These are phyloP conservation scores for Caryopteris hybrid DNA, from an alignment of 305 asterid species.

Conservation along the genomic window DNA sequence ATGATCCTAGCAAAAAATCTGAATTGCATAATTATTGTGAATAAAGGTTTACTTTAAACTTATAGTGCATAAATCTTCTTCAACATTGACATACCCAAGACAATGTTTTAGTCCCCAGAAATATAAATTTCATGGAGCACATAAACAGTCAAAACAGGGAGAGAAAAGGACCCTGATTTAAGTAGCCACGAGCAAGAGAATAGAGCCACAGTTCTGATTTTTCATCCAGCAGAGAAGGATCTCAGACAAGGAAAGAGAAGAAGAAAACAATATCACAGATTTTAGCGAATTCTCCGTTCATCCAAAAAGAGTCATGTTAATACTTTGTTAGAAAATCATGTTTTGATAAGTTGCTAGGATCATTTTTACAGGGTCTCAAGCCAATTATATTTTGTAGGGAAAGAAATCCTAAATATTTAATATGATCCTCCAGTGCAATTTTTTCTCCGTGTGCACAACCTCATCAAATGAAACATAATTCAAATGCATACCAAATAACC, in stretches of 20 bases:
- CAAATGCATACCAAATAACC: background rate
- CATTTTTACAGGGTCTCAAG: background rate
- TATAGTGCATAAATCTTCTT: background rate
- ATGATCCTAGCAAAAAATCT: background rate
- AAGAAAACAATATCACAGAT: too few relatives aligned
- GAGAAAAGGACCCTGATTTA: too few relatives aligned
- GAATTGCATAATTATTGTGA: background rate
- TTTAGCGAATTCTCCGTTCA: too few relatives aligned
- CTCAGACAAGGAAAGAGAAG: background rate
- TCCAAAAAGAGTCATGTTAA: too few relatives aligned
- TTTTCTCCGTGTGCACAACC: constrained; percentile 3
- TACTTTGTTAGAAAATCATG: too few relatives aligned
- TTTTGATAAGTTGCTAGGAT: background rate
- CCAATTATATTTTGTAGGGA: background rate
- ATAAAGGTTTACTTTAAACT: background rate
- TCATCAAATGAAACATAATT: background rate
- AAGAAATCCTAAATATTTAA: background rate
- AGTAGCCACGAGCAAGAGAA: background rate
- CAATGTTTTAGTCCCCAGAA: background rate
- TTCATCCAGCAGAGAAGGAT: background rate
- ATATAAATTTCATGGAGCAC: background rate
- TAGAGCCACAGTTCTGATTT: background rate
- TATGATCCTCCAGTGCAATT: background rate
- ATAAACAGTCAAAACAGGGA: too few relatives aligned
- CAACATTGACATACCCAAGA: background rate